Conservation (phyloP, 306 rosid genomes). For the Cucurbita moschata region DNA sequence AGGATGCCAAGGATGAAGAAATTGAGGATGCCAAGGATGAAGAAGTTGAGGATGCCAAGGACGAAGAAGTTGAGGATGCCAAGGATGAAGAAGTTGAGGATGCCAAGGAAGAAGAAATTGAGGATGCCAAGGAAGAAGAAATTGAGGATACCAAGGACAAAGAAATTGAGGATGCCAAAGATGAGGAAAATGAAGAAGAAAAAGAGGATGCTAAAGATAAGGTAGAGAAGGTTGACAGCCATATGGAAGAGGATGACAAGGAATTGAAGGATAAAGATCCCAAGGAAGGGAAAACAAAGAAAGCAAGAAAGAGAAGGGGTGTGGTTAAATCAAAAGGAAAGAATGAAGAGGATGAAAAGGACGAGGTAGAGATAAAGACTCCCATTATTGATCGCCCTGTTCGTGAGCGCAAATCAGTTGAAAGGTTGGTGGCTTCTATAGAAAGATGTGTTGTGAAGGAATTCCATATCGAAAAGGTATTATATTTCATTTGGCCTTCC, state of each 20-base stretch:
- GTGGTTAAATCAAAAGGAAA: slow-evolving; percentile 29
- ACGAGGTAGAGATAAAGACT: slow-evolving; percentile 55
- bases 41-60: too few species aligned
- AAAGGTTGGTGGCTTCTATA: slow-evolving; percentile 77
- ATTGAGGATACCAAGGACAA: background rate
- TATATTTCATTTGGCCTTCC: background rate
- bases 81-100: background rate
- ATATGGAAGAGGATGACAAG: slow-evolving; percentile 13
- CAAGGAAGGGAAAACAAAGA: slow-evolving; percentile 33
- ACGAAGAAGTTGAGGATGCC: background rate
- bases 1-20: background rate
- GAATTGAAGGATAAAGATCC: slow-evolving; percentile 22
- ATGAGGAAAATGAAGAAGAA: background rate
- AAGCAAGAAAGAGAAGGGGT: slow-evolving; percentile 30
- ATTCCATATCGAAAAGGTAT: slow-evolving; percentile 77
- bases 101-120: background rate
- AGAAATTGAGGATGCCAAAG: background rate
- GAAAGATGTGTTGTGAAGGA: slow-evolving; percentile 64
- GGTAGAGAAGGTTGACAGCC: slow-evolving; percentile 13
- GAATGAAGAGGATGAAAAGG: slow-evolving; percentile 25
- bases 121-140: background rate
- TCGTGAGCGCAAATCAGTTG: slow-evolving; percentile 91
- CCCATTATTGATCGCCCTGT: slow-evolving; percentile 76
- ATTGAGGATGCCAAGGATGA: background rate
- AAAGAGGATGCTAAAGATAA: slow-evolving; percentile 10